These are phyloP conservation scores for Melanomma pulvis-pyrius DNA, from an alignment of 495 filamentous ascomycete genomes.

Conservation along the genomic window DNA sequence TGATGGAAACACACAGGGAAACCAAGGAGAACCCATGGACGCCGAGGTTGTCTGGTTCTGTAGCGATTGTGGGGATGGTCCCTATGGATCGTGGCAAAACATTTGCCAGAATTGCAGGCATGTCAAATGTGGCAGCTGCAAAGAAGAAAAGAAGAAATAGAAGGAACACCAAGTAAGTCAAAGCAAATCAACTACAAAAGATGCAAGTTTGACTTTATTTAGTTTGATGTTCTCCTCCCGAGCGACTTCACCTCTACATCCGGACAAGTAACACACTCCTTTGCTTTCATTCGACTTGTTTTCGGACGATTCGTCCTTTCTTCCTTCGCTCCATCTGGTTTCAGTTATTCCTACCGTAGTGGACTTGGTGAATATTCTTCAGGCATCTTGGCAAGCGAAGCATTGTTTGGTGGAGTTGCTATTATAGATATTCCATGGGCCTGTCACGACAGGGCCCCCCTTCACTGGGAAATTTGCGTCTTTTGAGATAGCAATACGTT, in stretches of 20 bases:
- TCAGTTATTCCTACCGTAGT: neutral
- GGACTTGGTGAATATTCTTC: neutral
- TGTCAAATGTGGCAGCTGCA: neutral
- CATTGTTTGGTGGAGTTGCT: conserved; percentile 4
- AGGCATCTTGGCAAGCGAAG: conserved; percentile 7
- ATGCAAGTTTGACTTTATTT: neutral
- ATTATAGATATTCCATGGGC: neutral
- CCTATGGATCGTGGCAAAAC: neutral
- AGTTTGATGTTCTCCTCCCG: too few species aligned
- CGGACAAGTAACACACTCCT: too few species aligned
- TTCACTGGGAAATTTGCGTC: neutral
- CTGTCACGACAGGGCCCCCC: neutral
- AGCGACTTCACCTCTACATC: too few species aligned
- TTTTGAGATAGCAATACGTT: neutral
- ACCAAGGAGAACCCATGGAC: neutral
- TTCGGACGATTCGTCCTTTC: too few species aligned
- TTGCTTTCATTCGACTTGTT: neutral
- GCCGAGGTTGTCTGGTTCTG: conserved; percentile 9
- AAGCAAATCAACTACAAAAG: neutral
- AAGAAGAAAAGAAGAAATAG: neutral
- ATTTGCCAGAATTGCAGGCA: neutral
- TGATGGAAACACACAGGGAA: neutral
- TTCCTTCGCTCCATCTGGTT: neutral
- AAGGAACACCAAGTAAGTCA: neutral
- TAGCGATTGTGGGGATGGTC: conserved; percentile 8